phyloP scores from a whole-genome alignment of 2,329 filamentous ascomycete species.

The Cytospora mali region DNA sequence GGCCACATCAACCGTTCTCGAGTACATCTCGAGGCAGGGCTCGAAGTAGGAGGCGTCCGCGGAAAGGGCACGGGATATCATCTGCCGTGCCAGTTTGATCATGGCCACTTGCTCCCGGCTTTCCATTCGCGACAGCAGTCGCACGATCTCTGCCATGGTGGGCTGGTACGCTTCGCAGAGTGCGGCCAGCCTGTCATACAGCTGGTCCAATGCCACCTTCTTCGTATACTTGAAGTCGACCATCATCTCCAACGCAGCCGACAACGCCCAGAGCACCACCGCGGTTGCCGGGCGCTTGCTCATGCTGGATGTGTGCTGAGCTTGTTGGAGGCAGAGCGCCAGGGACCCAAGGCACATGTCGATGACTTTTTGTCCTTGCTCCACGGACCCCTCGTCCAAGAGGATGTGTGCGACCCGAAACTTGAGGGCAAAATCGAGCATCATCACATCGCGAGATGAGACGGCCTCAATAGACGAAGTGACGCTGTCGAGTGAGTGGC shows the following conservation, averaged over 20 bases:
- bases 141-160: constrained; percentile 12
- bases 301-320: not conserved
- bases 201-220: not conserved
- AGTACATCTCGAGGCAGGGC: constrained; percentile 13
- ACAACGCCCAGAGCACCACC: constrained; percentile 13
- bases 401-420: constrained; percentile 18
- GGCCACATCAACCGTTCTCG: constrained; percentile 7
- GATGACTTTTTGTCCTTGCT: constrained; percentile 2
- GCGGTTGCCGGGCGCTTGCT: constrained; percentile 3
- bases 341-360: constrained; percentile 7
- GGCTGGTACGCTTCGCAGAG: constrained; percentile 8
- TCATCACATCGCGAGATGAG: constrained; percentile 6
- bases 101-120: not conserved
- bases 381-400: constrained; percentile 6
- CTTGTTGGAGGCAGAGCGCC: constrained; percentile 12
- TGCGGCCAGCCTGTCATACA: constrained; percentile 1
- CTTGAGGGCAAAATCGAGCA: constrained; percentile 23
- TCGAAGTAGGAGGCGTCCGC: not conserved
- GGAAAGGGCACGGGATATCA: constrained; percentile 10
- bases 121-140: not conserved
- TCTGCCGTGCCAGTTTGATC: constrained; percentile 11
- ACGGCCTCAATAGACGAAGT: not conserved
- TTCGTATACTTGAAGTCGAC: constrained; percentile 7
- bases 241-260: constrained; percentile 15
- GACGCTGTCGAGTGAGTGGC: not conserved